Percentiles rank a stretch among this genome's conserved stretches.
Conservation (phyloP, 768 basidiomycete genomes). For the Mycena vulgaris region DNA sequence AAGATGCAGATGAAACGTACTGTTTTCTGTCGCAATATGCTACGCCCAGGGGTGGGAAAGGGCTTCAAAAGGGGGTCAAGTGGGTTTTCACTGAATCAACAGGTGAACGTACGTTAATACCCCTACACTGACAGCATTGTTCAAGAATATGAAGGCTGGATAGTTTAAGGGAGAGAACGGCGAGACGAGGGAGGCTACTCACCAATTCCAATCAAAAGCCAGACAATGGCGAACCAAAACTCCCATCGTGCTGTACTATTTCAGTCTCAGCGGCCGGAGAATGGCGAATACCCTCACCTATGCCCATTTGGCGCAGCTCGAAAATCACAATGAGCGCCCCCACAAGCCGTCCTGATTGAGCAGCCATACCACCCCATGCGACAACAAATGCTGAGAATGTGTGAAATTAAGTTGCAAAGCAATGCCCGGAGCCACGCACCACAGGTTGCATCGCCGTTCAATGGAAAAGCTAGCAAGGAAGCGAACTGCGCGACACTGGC, state of each 20-base stretch:
- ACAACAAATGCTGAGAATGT: conserved; percentile 56
- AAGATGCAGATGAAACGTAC: conserved; percentile 35
- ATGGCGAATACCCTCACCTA: conserved; percentile 25
- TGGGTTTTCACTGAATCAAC: not conserved
- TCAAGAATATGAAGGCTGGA: conserved; percentile 57
- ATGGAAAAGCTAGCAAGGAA: conserved; percentile 47
- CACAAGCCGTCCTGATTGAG: conserved; percentile 55
- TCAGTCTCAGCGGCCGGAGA: not conserved
- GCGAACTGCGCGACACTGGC: conserved; percentile 49
- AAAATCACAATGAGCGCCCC: conserved; percentile 55
- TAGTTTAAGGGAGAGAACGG: not conserved
- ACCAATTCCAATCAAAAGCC: conserved; percentile 55
- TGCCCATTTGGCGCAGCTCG: conserved; percentile 50
- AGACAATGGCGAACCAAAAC: conserved; percentile 47
- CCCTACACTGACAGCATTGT: conserved; percentile 57
- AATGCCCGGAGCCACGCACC: conserved; percentile 17
- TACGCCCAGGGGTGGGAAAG: conserved; percentile 39
- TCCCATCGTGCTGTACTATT: conserved; percentile 44
- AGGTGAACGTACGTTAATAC: conserved; percentile 46
- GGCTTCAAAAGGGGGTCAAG: conserved; percentile 35
- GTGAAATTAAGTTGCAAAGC: not conserved
- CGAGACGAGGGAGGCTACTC: conserved; percentile 22
- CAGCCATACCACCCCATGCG: conserved; percentile 62
- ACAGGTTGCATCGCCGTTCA: conserved; percentile 37
- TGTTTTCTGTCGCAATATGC: conserved; percentile 52